Evolutionary conservation across 768 basidiomycete genomes (phyloP).

Genomic region (Macrolepiota dolichaula): DNA sequence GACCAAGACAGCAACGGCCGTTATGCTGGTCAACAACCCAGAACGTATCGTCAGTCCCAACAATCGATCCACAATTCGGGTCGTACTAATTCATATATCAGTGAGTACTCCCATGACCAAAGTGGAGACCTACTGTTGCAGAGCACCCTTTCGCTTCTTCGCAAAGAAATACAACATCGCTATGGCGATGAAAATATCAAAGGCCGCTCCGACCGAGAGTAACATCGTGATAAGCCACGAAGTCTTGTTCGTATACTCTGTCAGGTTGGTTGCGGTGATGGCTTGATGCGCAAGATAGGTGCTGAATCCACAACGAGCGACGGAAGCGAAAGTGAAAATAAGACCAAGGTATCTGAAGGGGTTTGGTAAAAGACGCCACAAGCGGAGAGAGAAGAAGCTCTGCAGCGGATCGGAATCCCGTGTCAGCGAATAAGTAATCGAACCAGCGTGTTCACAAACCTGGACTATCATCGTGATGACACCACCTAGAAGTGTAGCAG

Average conservation of each 20-base stretch:
- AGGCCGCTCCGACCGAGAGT: slow-evolving; percentile 22
- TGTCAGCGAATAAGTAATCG: background rate
- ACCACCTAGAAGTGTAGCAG: slow-evolving; percentile 11
- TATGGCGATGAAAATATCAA: slow-evolving; percentile 28
- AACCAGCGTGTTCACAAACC: background rate
- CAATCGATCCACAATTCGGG: slow-evolving; percentile 23
- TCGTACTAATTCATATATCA: slow-evolving; percentile 13
- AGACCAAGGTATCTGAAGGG: slow-evolving; percentile 24
- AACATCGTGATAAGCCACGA: slow-evolving; percentile 30
- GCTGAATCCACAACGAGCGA: slow-evolving; percentile 24
- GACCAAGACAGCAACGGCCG: slow-evolving; percentile 18
- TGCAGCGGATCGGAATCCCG: slow-evolving; percentile 3
- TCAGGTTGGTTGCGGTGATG: slow-evolving; percentile 18
- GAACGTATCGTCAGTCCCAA: slow-evolving; percentile 28
- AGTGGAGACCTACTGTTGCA: slow-evolving; percentile 13
- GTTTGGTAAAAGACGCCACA: slow-evolving; percentile 24
- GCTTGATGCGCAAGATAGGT: slow-evolving; percentile 23
- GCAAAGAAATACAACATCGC: slow-evolving; percentile 29
- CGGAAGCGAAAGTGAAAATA: slow-evolving; percentile 21
- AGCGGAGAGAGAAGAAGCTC: slow-evolving; percentile 30
- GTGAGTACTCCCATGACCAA: background rate
- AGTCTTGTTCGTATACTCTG: slow-evolving; percentile 19
- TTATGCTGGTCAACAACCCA: slow-evolving; percentile 22
- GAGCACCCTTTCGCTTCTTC: slow-evolving; percentile 16
- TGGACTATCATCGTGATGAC: slow-evolving; percentile 14